Evolutionary conservation across 495 filamentous ascomycete species (phyloP).

Genomic region (Pseudevernia furfuracea): DNA sequence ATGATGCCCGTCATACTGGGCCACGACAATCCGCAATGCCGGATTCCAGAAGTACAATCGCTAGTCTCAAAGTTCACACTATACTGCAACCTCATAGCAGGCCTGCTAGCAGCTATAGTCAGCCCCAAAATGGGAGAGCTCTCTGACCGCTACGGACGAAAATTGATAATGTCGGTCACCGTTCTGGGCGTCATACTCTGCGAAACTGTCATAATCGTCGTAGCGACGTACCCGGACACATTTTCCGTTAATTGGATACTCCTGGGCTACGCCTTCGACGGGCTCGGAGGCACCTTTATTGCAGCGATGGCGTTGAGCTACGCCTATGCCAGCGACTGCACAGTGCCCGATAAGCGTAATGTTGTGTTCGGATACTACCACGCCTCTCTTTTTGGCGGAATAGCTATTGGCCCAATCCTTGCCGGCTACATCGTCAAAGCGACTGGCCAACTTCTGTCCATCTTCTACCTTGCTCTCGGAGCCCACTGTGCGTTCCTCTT

Average conservation of each 20-base stretch:
- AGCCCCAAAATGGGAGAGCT: conserved; percentile 76
- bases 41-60: conserved; percentile 59
- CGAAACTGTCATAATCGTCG: conserved; percentile 68
- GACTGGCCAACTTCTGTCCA: conserved; percentile 57
- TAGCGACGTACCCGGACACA: conserved; percentile 63
- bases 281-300: conserved; percentile 79
- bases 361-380: conserved; percentile 88
- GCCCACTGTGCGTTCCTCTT: conserved; percentile 63
- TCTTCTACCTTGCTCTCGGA: conserved; percentile 73
- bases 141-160: conserved; percentile 84
- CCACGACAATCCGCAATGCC: conserved; percentile 63
- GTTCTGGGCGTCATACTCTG: conserved; percentile 57
- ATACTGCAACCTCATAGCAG: conserved; percentile 60
- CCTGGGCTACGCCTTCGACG: conserved; percentile 66
- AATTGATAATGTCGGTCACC: conserved; percentile 56
- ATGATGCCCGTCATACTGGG: conserved; percentile 59
- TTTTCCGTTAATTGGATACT: conserved; percentile 68
- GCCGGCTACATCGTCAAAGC: conserved; percentile 67
- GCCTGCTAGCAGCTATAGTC: conserved; percentile 63
- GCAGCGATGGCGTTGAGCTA: conserved; percentile 69
- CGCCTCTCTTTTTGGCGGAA: conserved; percentile 75
- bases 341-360: conserved; percentile 64
- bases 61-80: conserved; percentile 71
- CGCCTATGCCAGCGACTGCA: conserved; percentile 85
- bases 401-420: conserved; percentile 74